These are phyloP conservation scores for Thermoascus crustaceus DNA, from an alignment of 2,329 filamentous ascomycete species.

Conservation along the genomic window DNA sequence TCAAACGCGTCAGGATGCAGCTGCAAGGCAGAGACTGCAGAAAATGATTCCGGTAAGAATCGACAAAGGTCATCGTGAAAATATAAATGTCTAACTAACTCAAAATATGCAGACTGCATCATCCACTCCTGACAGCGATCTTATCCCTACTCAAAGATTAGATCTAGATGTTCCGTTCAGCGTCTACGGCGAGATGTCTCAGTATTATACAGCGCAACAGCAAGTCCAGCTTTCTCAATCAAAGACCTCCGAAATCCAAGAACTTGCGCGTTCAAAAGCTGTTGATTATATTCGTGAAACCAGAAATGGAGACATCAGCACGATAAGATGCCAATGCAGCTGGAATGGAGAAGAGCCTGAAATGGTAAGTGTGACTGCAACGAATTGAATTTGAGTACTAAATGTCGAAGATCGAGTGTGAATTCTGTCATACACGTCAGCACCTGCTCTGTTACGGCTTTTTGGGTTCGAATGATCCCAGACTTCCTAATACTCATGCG, in stretches of 20 bases:
- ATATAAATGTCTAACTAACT: slow-evolving; percentile 4
- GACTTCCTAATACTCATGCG: slow-evolving; percentile 34
- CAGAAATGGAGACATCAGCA: not conserved
- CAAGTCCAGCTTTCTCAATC: slow-evolving; percentile 12
- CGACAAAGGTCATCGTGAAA: not conserved
- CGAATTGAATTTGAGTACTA: slow-evolving; percentile 6
- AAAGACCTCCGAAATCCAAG: slow-evolving; percentile 12
- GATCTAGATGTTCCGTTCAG: slow-evolving; percentile 5
- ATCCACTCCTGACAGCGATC: slow-evolving; percentile 15
- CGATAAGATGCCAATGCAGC: slow-evolving; percentile 36
- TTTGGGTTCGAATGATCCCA: slow-evolving; percentile 25
- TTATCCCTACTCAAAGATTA: slow-evolving; percentile 22
- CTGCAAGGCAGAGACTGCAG: slow-evolving; percentile 19
- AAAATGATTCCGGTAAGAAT: slow-evolving; percentile 22
- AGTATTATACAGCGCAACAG: not conserved
- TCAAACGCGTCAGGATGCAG: slow-evolving; percentile 18
- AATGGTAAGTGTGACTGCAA: slow-evolving; percentile 29
- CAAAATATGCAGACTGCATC: slow-evolving; percentile 14
- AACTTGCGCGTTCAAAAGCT: slow-evolving; percentile 5
- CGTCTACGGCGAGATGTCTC: slow-evolving; percentile 6
- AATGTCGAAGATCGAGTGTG: slow-evolving; percentile 33
- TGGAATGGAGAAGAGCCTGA: slow-evolving; percentile 29
- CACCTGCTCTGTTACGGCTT: slow-evolving; percentile 43
- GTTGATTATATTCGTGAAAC: not conserved
- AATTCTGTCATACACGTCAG: slow-evolving; percentile 38